Evolutionary conservation across 1,139 yeast species (phyloP), one percentile per base, ranked within the genome.

Genomic region (Suhomyces wounanorum): DNA sequence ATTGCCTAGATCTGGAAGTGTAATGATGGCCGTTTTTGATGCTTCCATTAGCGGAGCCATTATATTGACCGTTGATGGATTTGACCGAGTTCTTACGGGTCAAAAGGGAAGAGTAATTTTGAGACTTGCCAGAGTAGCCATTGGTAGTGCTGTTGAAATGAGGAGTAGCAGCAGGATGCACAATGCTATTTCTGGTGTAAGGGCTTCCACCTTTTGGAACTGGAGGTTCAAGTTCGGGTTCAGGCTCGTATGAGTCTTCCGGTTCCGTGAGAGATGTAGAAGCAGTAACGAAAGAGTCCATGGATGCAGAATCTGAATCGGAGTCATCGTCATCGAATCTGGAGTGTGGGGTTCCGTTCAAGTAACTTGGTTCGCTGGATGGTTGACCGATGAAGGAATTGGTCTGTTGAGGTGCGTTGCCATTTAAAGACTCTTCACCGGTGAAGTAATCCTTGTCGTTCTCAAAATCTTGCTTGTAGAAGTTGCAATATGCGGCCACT

Each of bases 231-330:
- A 14, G 14, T 11, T 25, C n/a, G 18, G 46, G 52, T 9, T 52
- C 57, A 5, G 52, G 57, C 31, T 63, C 67, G 35, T 40, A 40
- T 18, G 42, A 17, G 13, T 40, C 42, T 17, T 40, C 42, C 6
- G 52, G 57, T 28, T 63, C 67, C 30, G 69, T 65, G 50, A 73
- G 59, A 3, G 69, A 61, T 21, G 76, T 68, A 14, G 63, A 60
- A 3, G 78, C 79, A 40, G 79, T 75, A 37, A 70, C 68, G 58
- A 73, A 75, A 1, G 77, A 57, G 39, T 70, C 73, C 45, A 73
- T 51, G 4, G 75, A 69, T 16, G 53, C 61, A 30, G 52, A 54
- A 44, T 69, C 73, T 13, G 60, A 63, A 14, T 40, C 55, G 42
- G 64, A 70, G 35, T 54, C 55, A 11, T 54, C 58, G 28, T 55